A percentile compares a stretch with the other conserved stretches of the same genome.
phyloP scores from a whole-genome alignment of 805 yeast genomes.

The Isabelozyma heimii region DNA sequence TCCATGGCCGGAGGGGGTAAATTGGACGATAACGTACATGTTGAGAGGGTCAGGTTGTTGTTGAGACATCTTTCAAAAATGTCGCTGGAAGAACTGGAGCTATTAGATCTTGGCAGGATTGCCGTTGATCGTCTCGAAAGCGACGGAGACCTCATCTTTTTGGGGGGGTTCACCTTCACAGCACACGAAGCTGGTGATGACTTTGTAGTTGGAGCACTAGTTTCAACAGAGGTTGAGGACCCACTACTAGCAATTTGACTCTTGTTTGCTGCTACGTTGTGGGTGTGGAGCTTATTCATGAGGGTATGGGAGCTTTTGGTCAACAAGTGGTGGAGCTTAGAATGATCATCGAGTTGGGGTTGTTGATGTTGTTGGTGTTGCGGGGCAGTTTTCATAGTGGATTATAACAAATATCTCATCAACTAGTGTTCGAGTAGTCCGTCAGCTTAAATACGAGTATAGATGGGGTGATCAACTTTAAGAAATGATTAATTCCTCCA shows the following conservation, averaged over 20 bases:
- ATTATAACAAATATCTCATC: too few species aligned
- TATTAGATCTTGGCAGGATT: background rate
- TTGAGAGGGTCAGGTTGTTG: slow-evolving; percentile 1
- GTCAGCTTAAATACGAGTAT: too few species aligned
- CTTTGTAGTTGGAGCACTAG: background rate
- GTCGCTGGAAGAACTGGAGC: slow-evolving; percentile 4
- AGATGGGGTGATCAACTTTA: too few species aligned
- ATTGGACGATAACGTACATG: background rate
- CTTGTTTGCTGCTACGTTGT: background rate
- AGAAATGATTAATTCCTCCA: too few species aligned
- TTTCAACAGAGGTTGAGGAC: background rate
- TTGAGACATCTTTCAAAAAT: slow-evolving; percentile 12
- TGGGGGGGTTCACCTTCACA: background rate
- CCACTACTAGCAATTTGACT: background rate
- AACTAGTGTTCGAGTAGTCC: too few species aligned
- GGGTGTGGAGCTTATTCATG: background rate
- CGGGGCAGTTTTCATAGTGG: background rate
- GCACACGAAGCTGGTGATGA: background rate
- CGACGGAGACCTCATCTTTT: background rate
- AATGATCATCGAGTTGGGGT: background rate
- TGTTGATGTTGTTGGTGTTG: background rate
- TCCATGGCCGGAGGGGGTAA: background rate
- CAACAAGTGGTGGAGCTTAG: background rate
- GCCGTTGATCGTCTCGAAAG: background rate
- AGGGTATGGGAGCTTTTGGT: background rate